Conservation (phyloP, 1,284 basidiomycete genomes). For the Pseudozyma tsukubaensis region DNA sequence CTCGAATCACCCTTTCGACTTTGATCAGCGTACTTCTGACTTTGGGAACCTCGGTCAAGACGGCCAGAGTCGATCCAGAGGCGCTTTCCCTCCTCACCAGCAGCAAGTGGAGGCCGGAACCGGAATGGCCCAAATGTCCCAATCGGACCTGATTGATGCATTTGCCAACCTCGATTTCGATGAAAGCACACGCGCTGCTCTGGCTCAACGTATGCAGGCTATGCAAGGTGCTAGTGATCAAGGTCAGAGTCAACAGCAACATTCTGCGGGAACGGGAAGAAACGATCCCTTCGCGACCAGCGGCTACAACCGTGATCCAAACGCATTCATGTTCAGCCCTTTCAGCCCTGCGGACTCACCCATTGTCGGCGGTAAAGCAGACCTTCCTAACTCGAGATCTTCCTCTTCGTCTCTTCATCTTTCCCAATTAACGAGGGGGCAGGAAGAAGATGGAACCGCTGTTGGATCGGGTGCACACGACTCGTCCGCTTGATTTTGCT, state of each 20-base stretch:
- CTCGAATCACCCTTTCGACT: conserved; percentile 28
- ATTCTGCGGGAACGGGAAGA: background rate
- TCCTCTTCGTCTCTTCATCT: conserved; percentile 23
- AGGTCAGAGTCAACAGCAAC: background rate
- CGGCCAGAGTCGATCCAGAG: conserved; percentile 6
- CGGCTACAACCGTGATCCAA: conserved; percentile 44
- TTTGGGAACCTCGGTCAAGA: conserved; percentile 5
- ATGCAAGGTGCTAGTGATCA: conserved; percentile 6
- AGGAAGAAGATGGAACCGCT: conserved; percentile 16
- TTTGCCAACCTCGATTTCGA: conserved; percentile 46
- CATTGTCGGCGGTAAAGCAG: conserved; percentile 37
- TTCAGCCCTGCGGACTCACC: conserved; percentile 56
- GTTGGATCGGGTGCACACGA: background rate
- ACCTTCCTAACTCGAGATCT: conserved; percentile 31
- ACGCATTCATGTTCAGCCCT: conserved; percentile 54
- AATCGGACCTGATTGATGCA: conserved; percentile 35
- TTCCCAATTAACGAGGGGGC: conserved; percentile 4
- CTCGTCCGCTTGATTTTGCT: no score
- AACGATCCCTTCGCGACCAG: conserved; percentile 24
- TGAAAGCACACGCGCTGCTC: conserved; percentile 19
- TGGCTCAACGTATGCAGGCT: conserved; percentile 27
- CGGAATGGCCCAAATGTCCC: conserved; percentile 14
- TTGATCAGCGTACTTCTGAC: conserved; percentile 16
- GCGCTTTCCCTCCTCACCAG: conserved; percentile 14
- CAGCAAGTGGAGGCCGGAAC: conserved; percentile 20